A percentile compares a stretch with the other conserved stretches of the same genome.
Evolutionary conservation across 1,284 basidiomycete species (phyloP).

Genomic region (Cutaneotrichosporon daszewskae): DNA sequence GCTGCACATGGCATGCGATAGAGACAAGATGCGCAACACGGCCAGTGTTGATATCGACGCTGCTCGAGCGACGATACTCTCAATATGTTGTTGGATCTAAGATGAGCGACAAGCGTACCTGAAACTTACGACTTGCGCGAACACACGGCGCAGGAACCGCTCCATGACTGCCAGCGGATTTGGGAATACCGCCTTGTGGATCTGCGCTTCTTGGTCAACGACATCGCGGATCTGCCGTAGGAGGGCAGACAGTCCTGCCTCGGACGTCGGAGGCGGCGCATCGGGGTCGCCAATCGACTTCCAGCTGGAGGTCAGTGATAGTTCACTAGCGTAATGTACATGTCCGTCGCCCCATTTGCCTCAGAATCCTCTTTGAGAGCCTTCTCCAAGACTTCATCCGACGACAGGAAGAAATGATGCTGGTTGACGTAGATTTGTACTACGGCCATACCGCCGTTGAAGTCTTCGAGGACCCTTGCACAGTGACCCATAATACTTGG

Average conservation of each 20-base stretch:
- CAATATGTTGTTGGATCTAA: conserved; percentile 91
- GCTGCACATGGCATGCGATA: conserved; percentile 76
- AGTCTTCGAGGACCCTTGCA: conserved; percentile 91
- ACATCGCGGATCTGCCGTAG: conserved; percentile 85
- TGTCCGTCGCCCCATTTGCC: conserved; percentile 50
- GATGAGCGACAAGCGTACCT: background rate
- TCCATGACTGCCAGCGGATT: conserved; percentile 97
- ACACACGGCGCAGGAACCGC: conserved; percentile 94
- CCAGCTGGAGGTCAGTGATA: conserved; percentile 60
- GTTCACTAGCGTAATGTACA: conserved; percentile 51
- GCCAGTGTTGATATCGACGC: conserved; percentile 75
- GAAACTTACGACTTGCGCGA: conserved; percentile 82
- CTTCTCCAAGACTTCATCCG: conserved; percentile 58
- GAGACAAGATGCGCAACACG: conserved; percentile 82
- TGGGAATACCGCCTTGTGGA: conserved; percentile 97
- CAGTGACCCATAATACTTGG: conserved; percentile 99
- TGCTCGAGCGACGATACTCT: conserved; percentile 71
- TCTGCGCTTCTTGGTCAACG: conserved; percentile 92
- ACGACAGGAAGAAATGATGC: conserved; percentile 95
- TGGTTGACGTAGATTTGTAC: conserved; percentile 99
- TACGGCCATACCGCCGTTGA: conserved; percentile 94
- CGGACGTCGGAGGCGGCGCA: conserved; percentile 67
- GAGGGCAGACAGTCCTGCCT: conserved; percentile 71
- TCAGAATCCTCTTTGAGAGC: too few relatives aligned
- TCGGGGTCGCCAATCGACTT: conserved; percentile 71